Base-by-base conservation (phyloP, 2,329 filamentous ascomycete genomes). In the Emmonsia crescens region DNA sequence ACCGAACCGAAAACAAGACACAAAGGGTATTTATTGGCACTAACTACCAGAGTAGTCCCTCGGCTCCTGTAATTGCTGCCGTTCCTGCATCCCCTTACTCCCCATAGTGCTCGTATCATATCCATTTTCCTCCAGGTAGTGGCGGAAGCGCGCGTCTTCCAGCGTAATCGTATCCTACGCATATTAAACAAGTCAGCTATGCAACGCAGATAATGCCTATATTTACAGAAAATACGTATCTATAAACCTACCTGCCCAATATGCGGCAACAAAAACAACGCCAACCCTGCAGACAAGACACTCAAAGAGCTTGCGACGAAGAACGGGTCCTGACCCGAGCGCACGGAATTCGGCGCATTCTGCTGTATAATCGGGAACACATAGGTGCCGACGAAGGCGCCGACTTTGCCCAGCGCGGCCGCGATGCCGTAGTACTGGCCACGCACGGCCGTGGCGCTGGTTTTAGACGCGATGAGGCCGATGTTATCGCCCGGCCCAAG, bases 401-500 rank as follows among this genome's bases (percentile, higher is more conserved):
- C 78, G 21, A 80, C 68, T 66, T 79, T 80, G 46, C 78, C 78
- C 16, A 73, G 64, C 2, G 77, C 77, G 0, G 78, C 78, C 8
- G 77, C 77, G 59, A 79, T 77, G 9, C 76, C 83, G 68, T 86
- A 86, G 73, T 85, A 86, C 70, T 89, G 84, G 2, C 91, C 92
- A 46, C 91, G 83, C n/a, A 96, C 87, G 21, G 89, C 88, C 4
- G 92, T 96, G 0, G 92, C 90, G 68, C 86, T 91, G 1, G 89
- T 92, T 79, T 96, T 96, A 55, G 89, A 88, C 0, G 92, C 91
- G 36, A 95, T 75, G 0, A 96, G 82, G 2, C 91, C 91, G 67
- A 96, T 96, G 73, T 96, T 96, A 78, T 96, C 89, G 14, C 92
- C 92, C 0, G 92, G 91, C 0, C 92, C 91, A 48, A 95, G 76